Base-by-base conservation (phyloP, 225 moss, liverwort and hornwort species). In the Physcomitrium patens region DNA sequence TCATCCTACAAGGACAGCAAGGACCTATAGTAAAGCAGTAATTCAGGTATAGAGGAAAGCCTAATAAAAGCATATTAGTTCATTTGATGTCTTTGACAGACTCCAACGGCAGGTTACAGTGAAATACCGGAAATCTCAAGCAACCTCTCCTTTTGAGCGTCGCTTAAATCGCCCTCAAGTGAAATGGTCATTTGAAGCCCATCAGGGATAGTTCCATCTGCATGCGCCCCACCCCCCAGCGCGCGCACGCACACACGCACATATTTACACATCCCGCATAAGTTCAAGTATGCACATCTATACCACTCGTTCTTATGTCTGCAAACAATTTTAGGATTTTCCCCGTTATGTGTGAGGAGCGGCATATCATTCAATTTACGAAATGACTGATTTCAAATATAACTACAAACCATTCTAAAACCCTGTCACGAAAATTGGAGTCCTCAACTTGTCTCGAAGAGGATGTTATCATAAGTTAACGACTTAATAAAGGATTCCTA, bases 91-190 rank as follows among this genome's bases (percentile, higher is more conserved):
- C 31, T 37, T 37, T 37, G 31, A 37, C 31, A 2, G 31, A 4
- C 7, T 7, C 27, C 11, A 70, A 58, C 62, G 47, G 41, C 11
- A 80, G 49, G 74, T 20, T 61, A 56, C 23, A 50, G 71, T 60
- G 65, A 52, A 72, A 53, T 60, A 89, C 91, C 91, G 80, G 93
- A 91, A 20, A 94, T 79, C 44, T 85, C 86, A 15, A 90, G 60
- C 74, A 94, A 86, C 46, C 74, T 87, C 23, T 73, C 23, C 89
- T 82, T 94, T 69, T 94, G 94, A 64, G 78, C 70, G 45, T 78
- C 80, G 63, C 86, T 80, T 74, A 94, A 76, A 6, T 94, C 87
- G 16, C 94, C 94, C 57, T 94, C 87, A 23, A 94, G 85, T 17
- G 77, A 83, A 77, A 94, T 70, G 12, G 79, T 46, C 58, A 91